These are phyloP conservation scores for Candida takata DNA, from an alignment of 805 yeast species.

Conservation along the genomic window DNA sequence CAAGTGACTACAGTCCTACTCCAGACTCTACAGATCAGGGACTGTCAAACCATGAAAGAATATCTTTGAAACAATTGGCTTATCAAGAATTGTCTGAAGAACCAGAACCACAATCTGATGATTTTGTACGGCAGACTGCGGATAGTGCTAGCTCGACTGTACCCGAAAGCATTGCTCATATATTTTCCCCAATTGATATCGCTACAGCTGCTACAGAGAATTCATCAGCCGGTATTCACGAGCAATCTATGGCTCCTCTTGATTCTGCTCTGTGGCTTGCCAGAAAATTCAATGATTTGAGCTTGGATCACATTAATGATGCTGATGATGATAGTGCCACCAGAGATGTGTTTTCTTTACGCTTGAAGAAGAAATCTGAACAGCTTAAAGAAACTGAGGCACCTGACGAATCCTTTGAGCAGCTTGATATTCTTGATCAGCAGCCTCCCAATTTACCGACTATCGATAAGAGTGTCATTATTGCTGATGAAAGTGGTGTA, in stretches of 20 bases:
- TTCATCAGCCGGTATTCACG: neutral
- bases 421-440: constrained; percentile 21
- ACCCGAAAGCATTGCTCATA: neutral
- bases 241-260: too few species aligned
- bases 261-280: constrained; percentile 10
- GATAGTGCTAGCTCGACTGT: neutral
- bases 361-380: neutral
- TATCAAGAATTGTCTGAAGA: neutral
- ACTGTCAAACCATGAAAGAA: neutral
- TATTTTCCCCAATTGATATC: neutral
- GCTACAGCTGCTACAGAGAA: neutral
- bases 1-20: constrained; percentile 21
- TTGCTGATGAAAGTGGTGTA: neutral
- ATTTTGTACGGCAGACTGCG: too few species aligned
- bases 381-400: neutral
- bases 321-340: neutral
- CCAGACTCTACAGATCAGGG: constrained; percentile 14
- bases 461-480: neutral
- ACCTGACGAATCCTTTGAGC: constrained; percentile 17
- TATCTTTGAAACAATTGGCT: neutral
- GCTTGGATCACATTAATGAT: constrained; percentile 1
- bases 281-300: constrained; percentile 5
- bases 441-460: constrained; percentile 16
- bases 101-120: too few species aligned
- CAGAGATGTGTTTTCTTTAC: constrained; percentile 5